Evolutionary conservation across 2,329 filamentous ascomycete species (phyloP).

Genomic region (Orbilia oligospora): DNA sequence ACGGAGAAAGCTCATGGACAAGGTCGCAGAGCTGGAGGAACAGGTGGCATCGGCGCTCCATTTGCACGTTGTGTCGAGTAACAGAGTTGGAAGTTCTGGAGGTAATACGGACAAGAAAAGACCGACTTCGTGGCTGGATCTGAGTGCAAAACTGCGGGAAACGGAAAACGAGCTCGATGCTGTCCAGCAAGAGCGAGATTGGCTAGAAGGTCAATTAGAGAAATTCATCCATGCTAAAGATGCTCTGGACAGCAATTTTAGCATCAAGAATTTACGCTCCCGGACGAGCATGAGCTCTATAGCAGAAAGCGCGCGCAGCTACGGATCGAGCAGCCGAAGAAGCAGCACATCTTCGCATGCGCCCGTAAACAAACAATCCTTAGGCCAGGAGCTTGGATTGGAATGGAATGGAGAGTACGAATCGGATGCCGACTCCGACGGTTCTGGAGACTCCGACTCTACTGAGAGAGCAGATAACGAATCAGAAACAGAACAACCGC

Average conservation of each 20-base stretch:
- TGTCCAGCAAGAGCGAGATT: slow-evolving; percentile 56
- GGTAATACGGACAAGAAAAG: slow-evolving; percentile 40
- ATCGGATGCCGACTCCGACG: slow-evolving; percentile 53
- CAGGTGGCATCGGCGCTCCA: slow-evolving; percentile 57
- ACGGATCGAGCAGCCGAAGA: slow-evolving; percentile 48
- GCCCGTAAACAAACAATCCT: slow-evolving; percentile 46
- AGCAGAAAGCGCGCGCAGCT: slow-evolving; percentile 50
- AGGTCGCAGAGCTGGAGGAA: slow-evolving; percentile 52
- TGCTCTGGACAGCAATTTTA: slow-evolving; percentile 58
- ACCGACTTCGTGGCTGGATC: slow-evolving; percentile 54
- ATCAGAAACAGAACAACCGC: slow-evolving; percentile 40
- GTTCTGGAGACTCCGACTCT: slow-evolving; percentile 50
- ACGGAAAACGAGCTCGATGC: slow-evolving; percentile 58
- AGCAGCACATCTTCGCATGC: slow-evolving; percentile 56
- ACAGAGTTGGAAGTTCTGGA: slow-evolving; percentile 18
- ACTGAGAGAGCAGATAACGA: slow-evolving; percentile 57
- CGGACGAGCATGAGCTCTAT: slow-evolving; percentile 55
- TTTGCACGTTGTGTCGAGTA: slow-evolving; percentile 54
- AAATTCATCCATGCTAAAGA: slow-evolving; percentile 60
- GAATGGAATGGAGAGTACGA: slow-evolving; percentile 59
- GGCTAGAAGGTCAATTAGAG: slow-evolving; percentile 55
- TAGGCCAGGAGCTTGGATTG: slow-evolving; percentile 52
- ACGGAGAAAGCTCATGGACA: slow-evolving; percentile 57
- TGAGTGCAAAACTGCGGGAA: slow-evolving; percentile 57
- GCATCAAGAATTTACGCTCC: slow-evolving; percentile 55